Conservation (phyloP, 495 filamentous ascomycete species). For the Daldinia decipiens region DNA sequence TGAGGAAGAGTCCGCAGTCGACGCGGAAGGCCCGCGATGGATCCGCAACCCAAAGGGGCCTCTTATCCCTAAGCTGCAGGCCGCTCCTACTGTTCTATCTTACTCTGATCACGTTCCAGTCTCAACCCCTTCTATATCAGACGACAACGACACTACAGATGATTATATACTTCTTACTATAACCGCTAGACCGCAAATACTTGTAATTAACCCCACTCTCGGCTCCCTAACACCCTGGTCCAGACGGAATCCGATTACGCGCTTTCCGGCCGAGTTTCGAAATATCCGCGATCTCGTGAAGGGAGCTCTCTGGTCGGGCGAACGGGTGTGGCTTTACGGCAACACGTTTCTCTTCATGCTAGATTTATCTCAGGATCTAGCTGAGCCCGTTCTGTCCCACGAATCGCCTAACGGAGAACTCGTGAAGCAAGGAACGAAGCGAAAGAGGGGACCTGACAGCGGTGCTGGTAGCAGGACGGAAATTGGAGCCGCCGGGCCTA, state of each 20-base stretch:
- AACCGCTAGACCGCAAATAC: conserved; percentile 77
- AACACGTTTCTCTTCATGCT: conserved; percentile 92
- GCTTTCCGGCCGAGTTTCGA: conserved; percentile 76
- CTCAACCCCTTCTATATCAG: conserved; percentile 49
- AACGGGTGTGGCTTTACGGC: conserved; percentile 86
- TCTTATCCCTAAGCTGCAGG: conserved; percentile 81
- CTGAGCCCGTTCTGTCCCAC: conserved; percentile 2
- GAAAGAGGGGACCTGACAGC: conserved; percentile 63
- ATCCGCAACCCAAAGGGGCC: conserved; percentile 61
- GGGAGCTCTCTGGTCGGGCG: conserved; percentile 85
- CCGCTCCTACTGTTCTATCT: conserved; percentile 74
- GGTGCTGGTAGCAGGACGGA: conserved; percentile 70
- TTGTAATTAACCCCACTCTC: conserved; percentile 77
- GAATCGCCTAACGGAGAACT: conserved; percentile 44
- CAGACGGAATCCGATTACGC: conserved; percentile 77
- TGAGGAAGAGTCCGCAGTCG: conserved; percentile 57
- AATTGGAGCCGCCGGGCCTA: conserved; percentile 57
- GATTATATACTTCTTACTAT: conserved; percentile 75
- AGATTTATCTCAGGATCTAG: conserved; percentile 77
- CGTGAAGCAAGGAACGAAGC: conserved; percentile 60
- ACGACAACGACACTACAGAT: conserved; percentile 49
- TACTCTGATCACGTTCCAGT: conserved; percentile 62
- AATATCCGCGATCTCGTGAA: conserved; percentile 78
- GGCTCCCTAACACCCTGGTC: conserved; percentile 88
- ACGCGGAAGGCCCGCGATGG: conserved; percentile 30